Conservation (phyloP, 176 grass and related monocot genomes). For the Triticum urartu region DNA sequence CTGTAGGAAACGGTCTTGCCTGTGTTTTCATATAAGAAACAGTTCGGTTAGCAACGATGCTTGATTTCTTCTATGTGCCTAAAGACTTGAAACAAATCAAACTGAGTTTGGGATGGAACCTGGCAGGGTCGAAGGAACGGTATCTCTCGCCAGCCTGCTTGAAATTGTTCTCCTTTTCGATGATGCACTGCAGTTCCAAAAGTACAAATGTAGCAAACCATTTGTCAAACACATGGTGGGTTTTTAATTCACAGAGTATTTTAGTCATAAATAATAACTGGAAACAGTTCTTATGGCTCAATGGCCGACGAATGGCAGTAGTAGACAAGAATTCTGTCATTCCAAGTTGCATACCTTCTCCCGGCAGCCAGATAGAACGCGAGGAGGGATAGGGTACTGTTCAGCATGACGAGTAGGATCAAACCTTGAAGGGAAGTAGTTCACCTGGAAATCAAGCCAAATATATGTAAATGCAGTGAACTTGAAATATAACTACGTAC, state of each 20-base stretch:
- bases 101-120: slow-evolving; percentile 30
- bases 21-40: slow-evolving; percentile 16
- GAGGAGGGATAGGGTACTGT: slow-evolving; percentile 65
- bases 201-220: background rate
- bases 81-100: background rate
- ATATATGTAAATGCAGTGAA: slow-evolving; percentile 5
- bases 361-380: slow-evolving; percentile 49
- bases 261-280: too few relatives aligned
- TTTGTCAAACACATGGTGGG: background rate
- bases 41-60: slow-evolving; percentile 2
- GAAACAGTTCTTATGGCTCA: too few relatives aligned
- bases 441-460: slow-evolving; percentile 46
- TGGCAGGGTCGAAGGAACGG: slow-evolving; percentile 69
- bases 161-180: slow-evolving; percentile 87
- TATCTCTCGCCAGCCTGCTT: slow-evolving; percentile 88
- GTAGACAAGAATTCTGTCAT: too few relatives aligned
- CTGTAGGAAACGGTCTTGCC: slow-evolving; percentile 79
- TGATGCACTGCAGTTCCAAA: slow-evolving; percentile 59
- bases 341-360: slow-evolving; percentile 58
- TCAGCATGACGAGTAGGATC: slow-evolving; percentile 67
- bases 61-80: background rate
- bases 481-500: background rate
- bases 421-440: slow-evolving; percentile 89
- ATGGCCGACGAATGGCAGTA: too few relatives aligned
- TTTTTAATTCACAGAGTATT: background rate